Base-by-base conservation (phyloP, 257 asterid species). In the Gentiana dahurica region DNA sequence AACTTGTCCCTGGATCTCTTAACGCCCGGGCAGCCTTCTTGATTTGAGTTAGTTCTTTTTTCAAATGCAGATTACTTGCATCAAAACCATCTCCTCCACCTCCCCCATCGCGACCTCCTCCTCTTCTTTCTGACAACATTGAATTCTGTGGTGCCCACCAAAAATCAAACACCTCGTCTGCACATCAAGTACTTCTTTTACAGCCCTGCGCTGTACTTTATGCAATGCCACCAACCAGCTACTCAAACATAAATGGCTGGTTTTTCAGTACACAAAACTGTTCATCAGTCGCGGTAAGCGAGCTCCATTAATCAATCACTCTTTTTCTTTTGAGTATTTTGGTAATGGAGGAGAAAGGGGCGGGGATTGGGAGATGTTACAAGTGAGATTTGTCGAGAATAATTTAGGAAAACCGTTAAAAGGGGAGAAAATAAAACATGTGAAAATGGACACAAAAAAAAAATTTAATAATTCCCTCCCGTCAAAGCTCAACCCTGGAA, bases 1-100 rank as follows among this genome's bases (percentile, higher is more conserved):
- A 81, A 38, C 89, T 81, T 58, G 99, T 92, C 9, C 95, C 97
- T 34, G 99, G 99, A 72, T 92, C 99, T 63, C 87, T 77, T 4
- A 92, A 73, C 55, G 67, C 91, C 34, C 86, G 73, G 41, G 97
- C 87, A 9, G 95, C 95, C 80, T 92, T 92, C 34, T 90, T 82
- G 64, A 92, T 86, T 72, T 86, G 95, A 5, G 95, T 89, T 53
- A 89, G 55, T 70, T 92, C 97, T 64, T 86, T 92, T 84, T 86
- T 92, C 85, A 92, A 81, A 79, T 92, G 97, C 73, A 92, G 76
- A 75, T 81, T 82, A 73, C 97, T 80, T 12, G 94, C 94, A 71
- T 86, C 95, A 79, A 79, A 62, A 36, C 79, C 81, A 46, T 62
- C 81, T 36, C 73, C 75, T 39, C 53, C 71, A 15, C 66, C 75